phyloP scores from a whole-genome alignment of 176 grass and related monocot genomes.

The Eragrostis curvula region DNA sequence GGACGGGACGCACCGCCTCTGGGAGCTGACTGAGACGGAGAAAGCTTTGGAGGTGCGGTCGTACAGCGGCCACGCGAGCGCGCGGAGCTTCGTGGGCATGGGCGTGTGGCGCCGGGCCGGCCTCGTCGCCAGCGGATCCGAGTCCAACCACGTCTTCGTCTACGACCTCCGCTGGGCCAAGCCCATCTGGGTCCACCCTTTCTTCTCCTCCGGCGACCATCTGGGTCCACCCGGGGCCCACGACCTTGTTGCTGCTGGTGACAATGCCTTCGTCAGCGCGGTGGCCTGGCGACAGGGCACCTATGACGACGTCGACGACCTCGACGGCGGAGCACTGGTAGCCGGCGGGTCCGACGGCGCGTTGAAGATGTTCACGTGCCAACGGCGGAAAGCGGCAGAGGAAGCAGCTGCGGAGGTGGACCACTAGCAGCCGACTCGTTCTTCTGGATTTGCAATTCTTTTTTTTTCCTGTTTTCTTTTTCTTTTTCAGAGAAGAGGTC shows the following conservation, averaged over 20 bases:
- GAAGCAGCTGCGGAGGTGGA: background rate
- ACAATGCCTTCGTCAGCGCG: slow-evolving; percentile 55
- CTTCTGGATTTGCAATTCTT: background rate
- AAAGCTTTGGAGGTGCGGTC: slow-evolving; percentile 56
- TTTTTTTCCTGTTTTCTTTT: background rate
- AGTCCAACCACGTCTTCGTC: slow-evolving; percentile 91
- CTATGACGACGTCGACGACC: background rate
- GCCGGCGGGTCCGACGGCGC: slow-evolving; percentile 67
- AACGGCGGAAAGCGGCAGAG: background rate
- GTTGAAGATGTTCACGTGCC: slow-evolving; percentile 70
- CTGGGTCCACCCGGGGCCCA: background rate
- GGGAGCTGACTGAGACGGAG: slow-evolving; percentile 48
- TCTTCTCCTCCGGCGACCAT: slow-evolving; percentile 22
- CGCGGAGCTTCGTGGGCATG: slow-evolving; percentile 89
- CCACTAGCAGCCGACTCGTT: background rate
- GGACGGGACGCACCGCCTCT: slow-evolving; percentile 78
- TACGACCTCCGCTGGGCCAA: slow-evolving; percentile 87
- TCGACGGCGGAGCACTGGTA: slow-evolving; percentile 45
- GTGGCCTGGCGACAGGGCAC: slow-evolving; percentile 65
- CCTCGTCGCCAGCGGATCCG: slow-evolving; percentile 79
- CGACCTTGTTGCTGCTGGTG: background rate
- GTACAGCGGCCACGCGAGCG: slow-evolving; percentile 81
- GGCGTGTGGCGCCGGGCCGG: slow-evolving; percentile 68
- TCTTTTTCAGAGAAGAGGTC: background rate
- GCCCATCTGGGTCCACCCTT: slow-evolving; percentile 76